Percentiles rank a stretch among this genome's conserved stretches.
These are phyloP conservation scores for Globisporangium paddicum DNA, from an alignment of 352 stramenopile species.

Conservation along the genomic window DNA sequence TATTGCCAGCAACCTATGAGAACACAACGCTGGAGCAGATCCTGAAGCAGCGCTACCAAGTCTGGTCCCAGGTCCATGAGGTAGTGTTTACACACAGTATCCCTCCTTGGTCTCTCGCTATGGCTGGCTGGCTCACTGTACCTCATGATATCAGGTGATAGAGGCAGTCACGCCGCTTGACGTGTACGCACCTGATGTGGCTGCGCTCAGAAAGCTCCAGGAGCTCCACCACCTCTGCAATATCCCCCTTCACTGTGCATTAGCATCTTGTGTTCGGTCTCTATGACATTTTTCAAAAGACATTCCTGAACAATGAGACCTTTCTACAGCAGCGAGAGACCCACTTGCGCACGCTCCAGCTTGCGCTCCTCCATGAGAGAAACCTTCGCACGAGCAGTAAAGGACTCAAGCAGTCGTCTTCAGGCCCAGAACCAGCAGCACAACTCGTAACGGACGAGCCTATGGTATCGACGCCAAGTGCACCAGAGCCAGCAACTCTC, in stretches of 20 bases:
- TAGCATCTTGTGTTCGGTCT: too few relatives aligned
- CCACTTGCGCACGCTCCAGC: constrained; percentile 49
- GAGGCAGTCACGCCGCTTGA: constrained; percentile 23
- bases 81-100: too few relatives aligned
- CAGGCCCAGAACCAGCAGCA: neutral
- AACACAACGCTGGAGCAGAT: constrained; percentile 18
- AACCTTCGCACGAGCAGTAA: neutral
- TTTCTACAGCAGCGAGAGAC: constrained; percentile 49
- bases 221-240: constrained; percentile 59
- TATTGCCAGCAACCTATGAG: neutral
- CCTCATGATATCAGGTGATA: constrained; percentile 16
- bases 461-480: neutral
- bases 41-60: constrained; percentile 17
- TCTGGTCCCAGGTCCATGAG: constrained; percentile 34
- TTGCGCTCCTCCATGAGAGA: constrained; percentile 40
- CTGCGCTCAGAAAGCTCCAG: constrained; percentile 37
- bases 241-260: constrained; percentile 33
- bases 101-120: neutral
- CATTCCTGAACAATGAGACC: neutral
- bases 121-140: neutral
- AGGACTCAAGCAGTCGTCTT: too few relatives aligned
- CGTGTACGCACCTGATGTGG: constrained; percentile 30
- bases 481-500: neutral
- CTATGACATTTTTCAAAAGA: too few relatives aligned
- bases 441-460: neutral